phyloP scores from a whole-genome alignment of 192 early-diverging fungal genomes.

The Rhizoclosmatium sp. region DNA sequence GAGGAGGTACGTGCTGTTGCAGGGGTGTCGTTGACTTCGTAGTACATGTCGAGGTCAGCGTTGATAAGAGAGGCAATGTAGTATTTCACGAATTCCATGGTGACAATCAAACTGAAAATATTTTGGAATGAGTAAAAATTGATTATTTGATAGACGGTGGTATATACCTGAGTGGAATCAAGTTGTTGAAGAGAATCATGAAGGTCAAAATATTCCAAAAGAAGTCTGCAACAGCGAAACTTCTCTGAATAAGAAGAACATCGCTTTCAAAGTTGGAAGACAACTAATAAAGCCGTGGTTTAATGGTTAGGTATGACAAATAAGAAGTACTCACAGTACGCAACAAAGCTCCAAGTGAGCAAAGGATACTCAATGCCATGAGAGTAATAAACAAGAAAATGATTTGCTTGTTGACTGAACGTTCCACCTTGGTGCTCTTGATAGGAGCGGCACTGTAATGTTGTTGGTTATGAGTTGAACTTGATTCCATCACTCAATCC shows the following conservation, averaged over 20 bases:
- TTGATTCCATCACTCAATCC: no score
- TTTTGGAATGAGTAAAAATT: slow-evolving; percentile 13
- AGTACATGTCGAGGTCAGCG: slow-evolving; percentile 96
- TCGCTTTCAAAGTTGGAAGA: slow-evolving; percentile 47
- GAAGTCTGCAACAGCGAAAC: slow-evolving; percentile 55
- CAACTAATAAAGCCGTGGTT: slow-evolving; percentile 17
- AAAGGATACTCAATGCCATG: slow-evolving; percentile 81
- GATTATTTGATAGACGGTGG: neutral
- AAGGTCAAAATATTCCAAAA: slow-evolving; percentile 93
- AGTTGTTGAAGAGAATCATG: slow-evolving; percentile 98
- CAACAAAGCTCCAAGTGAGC: slow-evolving; percentile 79
- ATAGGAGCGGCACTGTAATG: slow-evolving; percentile 78
- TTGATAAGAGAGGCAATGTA: slow-evolving; percentile 91
- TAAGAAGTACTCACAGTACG: slow-evolving; percentile 27
- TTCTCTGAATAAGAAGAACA: slow-evolving; percentile 35
- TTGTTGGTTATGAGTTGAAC: no score
- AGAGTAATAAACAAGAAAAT: slow-evolving; percentile 90
- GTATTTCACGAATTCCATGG: slow-evolving; percentile 98
- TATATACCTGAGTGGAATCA: slow-evolving; percentile 89
- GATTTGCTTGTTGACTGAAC: slow-evolving; percentile 93
- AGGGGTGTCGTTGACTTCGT: slow-evolving; percentile 91
- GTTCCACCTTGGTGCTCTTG: slow-evolving; percentile 92
- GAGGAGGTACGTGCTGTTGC: slow-evolving; percentile 92
- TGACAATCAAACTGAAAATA: slow-evolving; percentile 87
- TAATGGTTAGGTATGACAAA: neutral